phyloP scores from a whole-genome alignment of 108 stramenopile genomes.

The Cyclostephanos tholiformis region DNA sequence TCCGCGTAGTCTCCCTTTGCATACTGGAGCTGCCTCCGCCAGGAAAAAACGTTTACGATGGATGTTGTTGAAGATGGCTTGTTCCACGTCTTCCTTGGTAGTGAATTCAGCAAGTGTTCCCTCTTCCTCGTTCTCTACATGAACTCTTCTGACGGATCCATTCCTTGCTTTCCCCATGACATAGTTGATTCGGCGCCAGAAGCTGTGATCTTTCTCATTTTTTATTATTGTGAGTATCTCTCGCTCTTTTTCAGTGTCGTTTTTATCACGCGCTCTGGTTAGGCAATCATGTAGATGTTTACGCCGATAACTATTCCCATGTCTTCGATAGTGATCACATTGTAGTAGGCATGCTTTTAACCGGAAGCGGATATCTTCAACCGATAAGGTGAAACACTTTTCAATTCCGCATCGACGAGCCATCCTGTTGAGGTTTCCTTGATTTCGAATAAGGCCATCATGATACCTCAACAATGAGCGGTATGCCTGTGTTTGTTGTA shows the following conservation, averaged over 20 bases:
- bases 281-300: background rate
- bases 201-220: constrained; percentile 1
- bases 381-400: background rate
- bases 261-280: background rate
- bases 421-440: background rate
- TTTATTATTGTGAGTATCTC: constrained; percentile 14
- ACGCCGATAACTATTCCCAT: background rate
- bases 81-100: background rate
- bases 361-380: background rate
- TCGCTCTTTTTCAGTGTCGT: background rate
- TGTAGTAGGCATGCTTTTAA: background rate
- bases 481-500: background rate
- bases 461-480: background rate
- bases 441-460: background rate
- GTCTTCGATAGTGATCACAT: background rate
- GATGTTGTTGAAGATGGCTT: constrained; percentile 5
- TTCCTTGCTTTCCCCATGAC: background rate
- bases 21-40: background rate
- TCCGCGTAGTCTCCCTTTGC: background rate
- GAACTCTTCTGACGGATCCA: constrained; percentile 3
- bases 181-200: too few relatives aligned
- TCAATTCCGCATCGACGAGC: background rate
- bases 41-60: too few relatives aligned
- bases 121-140: constrained; percentile 4
- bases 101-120: background rate